These are phyloP conservation scores for Artemisia tridentata DNA, from an alignment of 129 eudicot genomes.

Conservation along the genomic window DNA sequence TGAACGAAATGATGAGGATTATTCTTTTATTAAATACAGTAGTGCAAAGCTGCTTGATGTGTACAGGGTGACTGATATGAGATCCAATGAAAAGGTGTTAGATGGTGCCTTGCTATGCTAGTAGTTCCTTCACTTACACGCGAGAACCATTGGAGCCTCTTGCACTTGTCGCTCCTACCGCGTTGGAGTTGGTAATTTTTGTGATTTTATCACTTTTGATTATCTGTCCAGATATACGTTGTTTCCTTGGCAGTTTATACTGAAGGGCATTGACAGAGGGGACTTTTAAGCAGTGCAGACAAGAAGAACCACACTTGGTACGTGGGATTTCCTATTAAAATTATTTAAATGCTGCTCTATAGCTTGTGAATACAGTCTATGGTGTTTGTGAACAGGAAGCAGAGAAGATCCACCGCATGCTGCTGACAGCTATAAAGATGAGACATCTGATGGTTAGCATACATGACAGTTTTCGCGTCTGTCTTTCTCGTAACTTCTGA, in stretches of 20 bases:
- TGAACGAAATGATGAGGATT: conserved; percentile 45
- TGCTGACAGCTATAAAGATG: conserved; percentile 44
- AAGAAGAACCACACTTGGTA: conserved; percentile 71
- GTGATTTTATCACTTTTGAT: not conserved
- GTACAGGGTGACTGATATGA: conserved; percentile 59
- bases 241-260: conserved; percentile 45
- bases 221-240: not conserved
- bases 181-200: conserved; percentile 69
- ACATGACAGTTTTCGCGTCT: conserved; percentile 23
- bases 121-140: conserved; percentile 75
- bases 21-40: conserved; percentile 48
- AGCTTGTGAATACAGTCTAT: not conserved
- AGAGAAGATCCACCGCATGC: conserved; percentile 59
- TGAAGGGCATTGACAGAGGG: conserved; percentile 90
- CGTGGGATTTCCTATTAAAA: not conserved
- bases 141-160: conserved; percentile 80
- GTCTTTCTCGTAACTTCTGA: not conserved
- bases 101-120: conserved; percentile 34
- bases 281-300: conserved; percentile 79
- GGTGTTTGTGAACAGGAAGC: no score
- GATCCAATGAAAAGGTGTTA: conserved; percentile 30
- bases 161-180: conserved; percentile 65
- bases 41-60: conserved; percentile 74
- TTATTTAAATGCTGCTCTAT: not conserved
- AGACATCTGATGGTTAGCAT: conserved; percentile 29